phyloP scores from a whole-genome alignment of 2,329 filamentous ascomycete genomes.

The Penicillium oxalicum region DNA sequence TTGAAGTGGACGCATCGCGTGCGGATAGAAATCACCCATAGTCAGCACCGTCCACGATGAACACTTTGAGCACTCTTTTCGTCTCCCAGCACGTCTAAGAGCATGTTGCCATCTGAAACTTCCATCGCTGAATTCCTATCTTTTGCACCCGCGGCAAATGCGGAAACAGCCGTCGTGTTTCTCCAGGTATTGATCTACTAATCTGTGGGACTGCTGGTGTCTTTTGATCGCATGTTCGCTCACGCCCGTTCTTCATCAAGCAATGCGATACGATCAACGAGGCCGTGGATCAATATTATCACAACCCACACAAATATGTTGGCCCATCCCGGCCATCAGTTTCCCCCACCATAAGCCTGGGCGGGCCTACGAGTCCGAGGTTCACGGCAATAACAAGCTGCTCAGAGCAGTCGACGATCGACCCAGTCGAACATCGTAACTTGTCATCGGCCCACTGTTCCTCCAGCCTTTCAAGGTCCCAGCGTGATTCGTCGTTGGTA shows the following conservation, averaged over 20 bases:
- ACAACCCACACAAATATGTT: conserved; percentile 1
- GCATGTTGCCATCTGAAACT: conserved; percentile 1
- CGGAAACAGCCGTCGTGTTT: conserved; percentile 2
- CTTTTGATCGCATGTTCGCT: neutral
- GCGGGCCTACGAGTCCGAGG: neutral
- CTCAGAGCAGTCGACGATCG: neutral
- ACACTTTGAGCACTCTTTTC: no score
- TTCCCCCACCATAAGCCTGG: neutral
- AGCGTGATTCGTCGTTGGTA: no score
- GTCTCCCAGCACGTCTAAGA: neutral
- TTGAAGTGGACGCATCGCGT: no score
- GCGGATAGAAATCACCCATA: no score
- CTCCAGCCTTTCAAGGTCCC: no score
- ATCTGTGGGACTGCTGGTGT: no score
- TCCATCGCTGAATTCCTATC: conserved; percentile 3
- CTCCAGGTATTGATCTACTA: conserved; percentile 5
- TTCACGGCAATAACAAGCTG: neutral
- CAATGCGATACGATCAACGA: conserved; percentile 4
- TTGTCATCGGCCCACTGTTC: no score
- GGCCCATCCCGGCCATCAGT: neutral
- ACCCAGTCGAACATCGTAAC: no score
- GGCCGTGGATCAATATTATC: conserved; percentile 11
- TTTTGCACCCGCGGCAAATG: conserved; percentile 2
- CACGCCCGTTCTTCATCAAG: neutral
- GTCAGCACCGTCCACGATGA: no score